Evolutionary conservation across 495 filamentous ascomycete genomes (phyloP), one percentile per base, ranked within the genome.

Genomic region (Apiosordaria backusii): DNA sequence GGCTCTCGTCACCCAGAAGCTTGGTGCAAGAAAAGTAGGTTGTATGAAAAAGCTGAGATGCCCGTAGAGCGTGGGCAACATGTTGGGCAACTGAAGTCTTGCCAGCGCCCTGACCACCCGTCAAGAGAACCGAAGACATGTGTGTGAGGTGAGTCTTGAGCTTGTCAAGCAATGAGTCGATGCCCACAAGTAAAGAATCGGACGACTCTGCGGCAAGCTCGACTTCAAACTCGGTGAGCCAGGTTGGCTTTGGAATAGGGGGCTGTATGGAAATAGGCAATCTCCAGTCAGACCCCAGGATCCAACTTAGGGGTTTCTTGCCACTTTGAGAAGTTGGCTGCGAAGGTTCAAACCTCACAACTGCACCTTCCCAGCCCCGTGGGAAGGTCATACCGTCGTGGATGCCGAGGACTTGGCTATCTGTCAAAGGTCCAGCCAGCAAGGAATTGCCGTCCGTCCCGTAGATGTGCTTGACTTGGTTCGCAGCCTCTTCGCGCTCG

Each of bases 71-170:
- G 72, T 88, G 86, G 3, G 87, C 89, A 10, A 96, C 74, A 5
- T 78, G 74, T 65, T 80, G 78, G 16, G 83, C 81, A 22, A 97
- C 82, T 2, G 87, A 86, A 16, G 92, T 90, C 80, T 99, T 99
- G 50, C 95, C 95, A 40, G 92, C 86, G 2, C 96, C 94, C 50
- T 96, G 85, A 4, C 91, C 92, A 26, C 95, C 95, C 0, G 92
- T 92, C 52, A 99, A 74, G 21, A 99, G 81, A 6, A 97, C 90
- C 0, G 96, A 97, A 0, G 93, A 97, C 64, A 90, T 87, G 64
- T 96, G 91, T 1, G 87, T 86, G 16, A 99, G 77, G 68, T 93
- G 89, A 15, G 83, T 85, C 23, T 85, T 79, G 22, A 95, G 79
- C 68, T 94, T 86, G 4, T 83, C 79, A 50, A 94, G 86, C 0